Conservation (phyloP, 352 stramenopile genomes). For the Phytophthora constricta region DNA sequence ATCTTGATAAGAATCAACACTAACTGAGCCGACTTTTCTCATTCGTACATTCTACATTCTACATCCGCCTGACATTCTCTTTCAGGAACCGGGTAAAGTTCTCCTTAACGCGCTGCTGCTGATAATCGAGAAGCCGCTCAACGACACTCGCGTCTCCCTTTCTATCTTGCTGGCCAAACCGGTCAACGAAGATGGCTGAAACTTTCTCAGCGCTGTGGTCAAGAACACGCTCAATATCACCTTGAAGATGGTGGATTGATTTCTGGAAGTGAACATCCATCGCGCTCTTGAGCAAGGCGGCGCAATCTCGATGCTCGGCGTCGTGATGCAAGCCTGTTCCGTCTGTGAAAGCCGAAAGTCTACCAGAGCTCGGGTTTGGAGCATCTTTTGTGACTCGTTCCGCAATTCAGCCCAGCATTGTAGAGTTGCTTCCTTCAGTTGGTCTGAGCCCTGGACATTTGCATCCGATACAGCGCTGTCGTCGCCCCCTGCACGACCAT, state of each 20-base stretch:
- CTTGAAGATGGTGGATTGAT: slow-evolving; percentile 4
- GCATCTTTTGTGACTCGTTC: slow-evolving; percentile 3
- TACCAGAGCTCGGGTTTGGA: background rate
- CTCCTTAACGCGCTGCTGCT: slow-evolving; percentile 19
- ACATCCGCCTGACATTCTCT: background rate
- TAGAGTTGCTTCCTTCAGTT: background rate
- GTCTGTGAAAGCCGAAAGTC: background rate
- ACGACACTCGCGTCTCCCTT: slow-evolving; percentile 23
- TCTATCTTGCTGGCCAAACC: slow-evolving; percentile 9
- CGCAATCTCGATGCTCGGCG: slow-evolving; percentile 11
- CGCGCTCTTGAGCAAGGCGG: slow-evolving; percentile 6
- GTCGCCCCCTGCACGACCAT: too few relatives aligned
- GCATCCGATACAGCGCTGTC: background rate
- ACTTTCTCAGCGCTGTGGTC: slow-evolving; percentile 6
- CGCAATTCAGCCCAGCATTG: background rate
- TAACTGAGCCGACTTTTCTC: background rate
- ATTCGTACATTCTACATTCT: too few relatives aligned
- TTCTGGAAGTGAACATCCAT: slow-evolving; percentile 25
- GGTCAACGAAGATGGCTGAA: slow-evolving; percentile 19
- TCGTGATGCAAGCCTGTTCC: too few relatives aligned
- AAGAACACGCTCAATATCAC: slow-evolving; percentile 27
- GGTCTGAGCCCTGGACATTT: background rate
- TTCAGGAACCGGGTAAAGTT: slow-evolving; percentile 17
- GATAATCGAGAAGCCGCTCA: slow-evolving; percentile 14
- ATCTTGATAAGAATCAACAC: too few relatives aligned